Percentiles rank a stretch among this genome's conserved stretches.
phyloP scores from a whole-genome alignment of 1,284 basidiomycete genomes.

The Cryptococcus sp. region DNA sequence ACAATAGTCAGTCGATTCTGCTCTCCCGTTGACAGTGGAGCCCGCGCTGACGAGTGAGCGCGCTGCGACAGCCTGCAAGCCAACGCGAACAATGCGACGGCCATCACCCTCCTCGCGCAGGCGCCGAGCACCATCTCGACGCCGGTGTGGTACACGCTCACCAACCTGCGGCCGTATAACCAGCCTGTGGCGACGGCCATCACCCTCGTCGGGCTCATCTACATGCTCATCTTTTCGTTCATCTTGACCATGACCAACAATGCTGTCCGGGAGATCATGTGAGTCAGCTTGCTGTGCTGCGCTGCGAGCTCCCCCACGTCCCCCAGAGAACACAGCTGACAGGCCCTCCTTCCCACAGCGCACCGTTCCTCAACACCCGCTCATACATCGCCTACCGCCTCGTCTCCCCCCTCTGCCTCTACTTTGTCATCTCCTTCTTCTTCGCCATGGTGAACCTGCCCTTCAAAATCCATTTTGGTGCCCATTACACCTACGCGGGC shows the following conservation, averaged over 20 bases:
- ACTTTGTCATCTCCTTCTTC: constrained; percentile 62
- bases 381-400: constrained; percentile 61
- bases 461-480: constrained; percentile 57
- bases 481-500: constrained; percentile 50
- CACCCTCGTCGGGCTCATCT: constrained; percentile 65
- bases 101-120: constrained; percentile 53
- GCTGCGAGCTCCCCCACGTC: too few species aligned
- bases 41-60: too few species aligned
- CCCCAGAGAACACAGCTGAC: neutral
- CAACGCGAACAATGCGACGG: constrained; percentile 50
- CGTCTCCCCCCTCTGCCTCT: constrained; percentile 56
- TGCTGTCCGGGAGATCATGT: constrained; percentile 51
- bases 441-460: constrained; percentile 63
- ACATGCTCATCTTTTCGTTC: constrained; percentile 59
- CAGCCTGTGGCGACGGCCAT: constrained; percentile 68
- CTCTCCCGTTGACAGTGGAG: too few species aligned
- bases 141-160: constrained; percentile 56
- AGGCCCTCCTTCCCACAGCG: constrained; percentile 10
- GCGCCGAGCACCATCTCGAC: constrained; percentile 61
- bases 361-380: constrained; percentile 55
- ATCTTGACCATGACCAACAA: constrained; percentile 52
- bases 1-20: constrained; percentile 31
- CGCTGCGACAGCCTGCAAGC: constrained; percentile 26
- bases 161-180: constrained; percentile 63
- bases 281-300: too few species aligned